Evolutionary conservation across 345 rosid genomes (phyloP), one percentile per base, ranked within the genome.

Genomic region (Chamaenerion angustifolium): DNA sequence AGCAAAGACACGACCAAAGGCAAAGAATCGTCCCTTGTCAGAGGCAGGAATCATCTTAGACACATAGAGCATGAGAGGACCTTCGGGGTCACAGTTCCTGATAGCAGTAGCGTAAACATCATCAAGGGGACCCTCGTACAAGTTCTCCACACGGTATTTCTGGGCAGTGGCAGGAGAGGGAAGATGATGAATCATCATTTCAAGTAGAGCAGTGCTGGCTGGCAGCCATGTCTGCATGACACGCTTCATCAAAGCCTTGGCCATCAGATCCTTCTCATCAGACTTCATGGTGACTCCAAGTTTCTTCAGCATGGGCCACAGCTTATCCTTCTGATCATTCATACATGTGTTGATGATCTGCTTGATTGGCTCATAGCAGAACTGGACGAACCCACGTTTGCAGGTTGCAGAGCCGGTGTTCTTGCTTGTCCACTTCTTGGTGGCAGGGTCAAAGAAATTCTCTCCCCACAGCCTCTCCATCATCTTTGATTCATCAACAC

Each of bases 141-240:
- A 59, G 68, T 81, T 84, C 69, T 84, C 94, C 13, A 84, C 94
- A 69, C 94, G 94, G 56, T 84, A 84, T 46, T 6, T 78, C 64
- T 84, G 94, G 0, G 94, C 94, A 40, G 31, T 84, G 44, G 72
- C 14, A 45, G 89, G 94, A n/a, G 94, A 76, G 0, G 95, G 90
- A 11, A 85, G 76, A 65, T 81, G 95, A 62, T 71, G 77, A 64
- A 85, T 68, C 89, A 85, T 85, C 95, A 85, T 85, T 73, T 85
- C 95, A 42, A 81, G 58, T 25, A 85, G 77, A 45, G 95, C 95
- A 25, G 9, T 63, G 46, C 86, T 81, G 1, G 95, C 90, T 0
- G 95, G 90, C 11, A 85, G 82, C 95, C 95, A 85, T 5, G 82
- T 81, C 74, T 85, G 95, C 95, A 85, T 76, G 14, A 85, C 95